Evolutionary conservation across 805 yeast genomes (phyloP), one percentile per base, ranked within the genome.

Genomic region (Candida mattraensis): DNA sequence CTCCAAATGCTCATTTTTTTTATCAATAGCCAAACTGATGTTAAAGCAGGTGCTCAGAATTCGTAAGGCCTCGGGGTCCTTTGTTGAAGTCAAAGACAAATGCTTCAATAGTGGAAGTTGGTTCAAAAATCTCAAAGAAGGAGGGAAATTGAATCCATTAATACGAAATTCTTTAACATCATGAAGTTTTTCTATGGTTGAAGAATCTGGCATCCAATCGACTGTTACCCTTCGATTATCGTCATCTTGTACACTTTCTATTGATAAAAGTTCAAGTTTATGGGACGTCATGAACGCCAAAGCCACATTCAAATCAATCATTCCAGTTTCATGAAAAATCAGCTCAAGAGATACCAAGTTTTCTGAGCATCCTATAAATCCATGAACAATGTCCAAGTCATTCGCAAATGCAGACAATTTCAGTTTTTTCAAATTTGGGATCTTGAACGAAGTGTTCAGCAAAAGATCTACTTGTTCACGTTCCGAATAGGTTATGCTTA

Each of bases 31-130:
- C 4, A 39, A 14, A 3, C 15, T 15, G 7, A 39, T 14, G 4
- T 16, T 21, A 1, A 39, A 28, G 10, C 21, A 27, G 21, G 25
- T 20, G 18, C 33, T 28, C 9, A 25, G 16, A 7, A 16, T 11
- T 3, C 35, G 33, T 16, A 35, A n/a, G 17, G 30, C 37, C 9
- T 33, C 42, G 1, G 47, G 47, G 22, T 39, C 44, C 15, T 26
- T 32, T 2, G 47, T 39, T 5, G 37, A 28, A 9, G 28, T 33
- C 11, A 43, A 30, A 5, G 22, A 18, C 12, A 39, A 28, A 9
- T 28, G 30, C 19, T 23, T 15, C 15, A 43, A 26, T 10, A 11
- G 7, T 7, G 34, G 24, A 14, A 43, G 21, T 1, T 14, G 9
- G 33, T 43, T 30, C 24, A 43, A 20, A 25, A 43, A 37, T 13